Conservation (phyloP, 108 stramenopile species). For the Skeletonema potamos region DNA sequence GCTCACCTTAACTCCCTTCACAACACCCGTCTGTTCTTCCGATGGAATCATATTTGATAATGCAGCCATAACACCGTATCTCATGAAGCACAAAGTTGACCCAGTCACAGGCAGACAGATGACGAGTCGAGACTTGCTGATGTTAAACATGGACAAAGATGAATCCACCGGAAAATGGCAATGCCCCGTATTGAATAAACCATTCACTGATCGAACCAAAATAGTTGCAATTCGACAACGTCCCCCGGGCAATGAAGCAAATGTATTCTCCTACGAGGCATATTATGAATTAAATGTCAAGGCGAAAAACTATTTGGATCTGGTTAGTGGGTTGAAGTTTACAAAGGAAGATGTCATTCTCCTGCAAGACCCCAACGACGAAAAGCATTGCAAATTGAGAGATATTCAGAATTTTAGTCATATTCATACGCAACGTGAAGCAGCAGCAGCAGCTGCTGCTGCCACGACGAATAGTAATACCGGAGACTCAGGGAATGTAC, state of each 20-base stretch:
- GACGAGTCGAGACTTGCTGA: slow-evolving; percentile 69
- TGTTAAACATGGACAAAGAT: slow-evolving; percentile 86
- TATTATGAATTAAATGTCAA: slow-evolving; percentile 86
- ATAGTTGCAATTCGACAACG: slow-evolving; percentile 85
- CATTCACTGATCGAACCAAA: slow-evolving; percentile 86
- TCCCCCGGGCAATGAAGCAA: slow-evolving; percentile 55
- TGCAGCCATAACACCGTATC: slow-evolving; percentile 78
- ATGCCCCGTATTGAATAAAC: slow-evolving; percentile 96
- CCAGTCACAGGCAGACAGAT: slow-evolving; percentile 82
- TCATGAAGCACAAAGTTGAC: slow-evolving; percentile 82
- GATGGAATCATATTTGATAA: slow-evolving; percentile 93
- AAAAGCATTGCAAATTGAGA: slow-evolving; percentile 41
- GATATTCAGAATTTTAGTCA: slow-evolving; percentile 83
- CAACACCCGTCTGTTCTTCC: slow-evolving; percentile 69
- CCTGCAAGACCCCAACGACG: slow-evolving; percentile 77
- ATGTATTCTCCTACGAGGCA: slow-evolving; percentile 86
- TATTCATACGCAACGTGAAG: slow-evolving; percentile 51
- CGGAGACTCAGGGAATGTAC: slow-evolving; percentile 41
- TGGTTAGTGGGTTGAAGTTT: slow-evolving; percentile 74
- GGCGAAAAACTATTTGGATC: slow-evolving; percentile 70
- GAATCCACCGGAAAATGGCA: slow-evolving; percentile 88
- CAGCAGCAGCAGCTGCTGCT: neutral
- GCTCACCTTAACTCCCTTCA: slow-evolving; percentile 85
- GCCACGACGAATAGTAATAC: neutral
- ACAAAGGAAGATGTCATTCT: slow-evolving; percentile 69